These are phyloP conservation scores for Rhizophagus clarus DNA, from an alignment of 192 early-diverging fungal genomes.

Conservation along the genomic window DNA sequence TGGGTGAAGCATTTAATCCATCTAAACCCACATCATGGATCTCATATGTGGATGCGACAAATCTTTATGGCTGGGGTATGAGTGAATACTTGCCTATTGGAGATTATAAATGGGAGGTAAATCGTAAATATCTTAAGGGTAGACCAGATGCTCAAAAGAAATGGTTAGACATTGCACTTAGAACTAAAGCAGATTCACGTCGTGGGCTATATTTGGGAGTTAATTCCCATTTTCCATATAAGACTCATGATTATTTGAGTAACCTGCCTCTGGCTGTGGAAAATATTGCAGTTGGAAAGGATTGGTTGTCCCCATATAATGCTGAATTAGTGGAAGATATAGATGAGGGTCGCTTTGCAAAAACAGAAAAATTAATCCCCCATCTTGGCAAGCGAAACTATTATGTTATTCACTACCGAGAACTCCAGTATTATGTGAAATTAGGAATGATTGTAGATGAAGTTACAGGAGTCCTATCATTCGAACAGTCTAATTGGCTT, in stretches of 20 bases:
- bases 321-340: background rate
- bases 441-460: conserved; percentile 8
- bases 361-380: conserved; percentile 1
- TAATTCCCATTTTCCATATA: background rate
- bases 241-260: conserved; percentile 1
- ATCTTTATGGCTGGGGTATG: conserved; percentile 16
- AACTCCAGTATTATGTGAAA: no score
- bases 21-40: no score
- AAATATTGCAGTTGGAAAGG: conserved; percentile 6
- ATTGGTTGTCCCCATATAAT: conserved; percentile 3
- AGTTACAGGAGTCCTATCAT: background rate
- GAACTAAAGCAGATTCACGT: background rate
- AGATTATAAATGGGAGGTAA: conserved; percentile 9
- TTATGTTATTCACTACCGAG: conserved; percentile 14
- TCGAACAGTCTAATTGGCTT: conserved; percentile 18
- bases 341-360: background rate
- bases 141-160: background rate
- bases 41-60: no score
- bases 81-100: conserved; percentile 17
- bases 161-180: background rate
- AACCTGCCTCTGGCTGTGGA: conserved; percentile 17
- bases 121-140: background rate
- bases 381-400: background rate
- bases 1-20: background rate
- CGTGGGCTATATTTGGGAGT: background rate